phyloP scores from a whole-genome alignment of 202 grass and related monocot genomes.

The Dendrocalamus latiflorus region DNA sequence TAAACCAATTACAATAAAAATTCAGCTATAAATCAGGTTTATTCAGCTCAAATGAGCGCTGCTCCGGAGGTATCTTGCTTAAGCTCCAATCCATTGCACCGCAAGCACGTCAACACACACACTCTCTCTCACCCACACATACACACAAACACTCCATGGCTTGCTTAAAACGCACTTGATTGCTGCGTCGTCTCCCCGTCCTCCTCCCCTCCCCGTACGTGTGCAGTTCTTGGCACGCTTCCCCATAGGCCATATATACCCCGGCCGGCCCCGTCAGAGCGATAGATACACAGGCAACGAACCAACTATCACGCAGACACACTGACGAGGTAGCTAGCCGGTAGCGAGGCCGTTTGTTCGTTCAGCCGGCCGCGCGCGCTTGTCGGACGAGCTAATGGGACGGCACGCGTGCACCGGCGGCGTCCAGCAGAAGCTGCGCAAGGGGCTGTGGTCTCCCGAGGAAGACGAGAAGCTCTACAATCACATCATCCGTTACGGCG shows the following conservation, averaged over 20 bases:
- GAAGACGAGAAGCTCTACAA: slow-evolving; percentile 93
- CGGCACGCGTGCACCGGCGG: slow-evolving; percentile 46
- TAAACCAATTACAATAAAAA: too few species aligned
- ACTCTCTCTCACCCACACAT: background rate
- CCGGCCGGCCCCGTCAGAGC: slow-evolving; percentile 17
- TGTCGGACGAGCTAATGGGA: slow-evolving; percentile 45
- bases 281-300: slow-evolving; percentile 24
- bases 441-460: slow-evolving; percentile 83
- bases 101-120: background rate
- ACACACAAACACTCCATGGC: background rate
- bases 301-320: slow-evolving; percentile 4
- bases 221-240: slow-evolving; percentile 48
- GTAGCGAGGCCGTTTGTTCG: background rate
- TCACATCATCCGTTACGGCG: slow-evolving; percentile 71
- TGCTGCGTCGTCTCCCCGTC: slow-evolving; percentile 33
- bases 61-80: slow-evolving; percentile 41
- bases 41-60: too few species aligned
- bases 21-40: too few species aligned
- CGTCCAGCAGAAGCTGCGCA: slow-evolving; percentile 71
- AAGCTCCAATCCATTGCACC: slow-evolving; percentile 63
- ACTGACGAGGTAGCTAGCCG: slow-evolving; percentile 16
- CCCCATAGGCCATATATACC: slow-evolving; percentile 40
- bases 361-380: background rate
- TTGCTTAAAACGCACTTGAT: slow-evolving; percentile 85
- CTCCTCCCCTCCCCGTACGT: slow-evolving; percentile 7